Evolutionary conservation across 306 rosid species (phyloP).

Genomic region (Vigna hirtella): DNA sequence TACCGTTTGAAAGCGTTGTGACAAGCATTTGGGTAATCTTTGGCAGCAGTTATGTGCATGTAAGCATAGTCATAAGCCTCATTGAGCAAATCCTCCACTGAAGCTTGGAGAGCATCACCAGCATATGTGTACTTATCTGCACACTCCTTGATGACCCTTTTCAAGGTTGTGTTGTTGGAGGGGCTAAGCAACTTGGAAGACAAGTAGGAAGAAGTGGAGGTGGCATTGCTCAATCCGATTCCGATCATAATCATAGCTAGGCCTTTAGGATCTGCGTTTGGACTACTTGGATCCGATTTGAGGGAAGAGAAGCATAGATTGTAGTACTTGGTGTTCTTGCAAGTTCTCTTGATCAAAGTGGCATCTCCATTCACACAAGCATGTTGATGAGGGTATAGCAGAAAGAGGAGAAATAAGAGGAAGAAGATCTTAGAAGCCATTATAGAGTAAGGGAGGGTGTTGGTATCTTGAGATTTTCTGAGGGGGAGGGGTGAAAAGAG

Average conservation of each 20-base stretch:
- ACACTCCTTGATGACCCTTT: slow-evolving; percentile 72
- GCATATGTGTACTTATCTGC: slow-evolving; percentile 72
- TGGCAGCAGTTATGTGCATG: slow-evolving; percentile 75
- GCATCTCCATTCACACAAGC: slow-evolving; percentile 55
- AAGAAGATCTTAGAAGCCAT: slow-evolving; percentile 51
- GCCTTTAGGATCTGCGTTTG: slow-evolving; percentile 70
- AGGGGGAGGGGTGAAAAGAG: slow-evolving; percentile 30
- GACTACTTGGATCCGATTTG: slow-evolving; percentile 69
- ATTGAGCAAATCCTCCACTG: slow-evolving; percentile 57
- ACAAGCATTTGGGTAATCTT: slow-evolving; percentile 87
- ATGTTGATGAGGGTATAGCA: slow-evolving; percentile 25
- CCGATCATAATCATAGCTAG: slow-evolving; percentile 72
- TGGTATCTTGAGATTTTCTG: slow-evolving; percentile 1
- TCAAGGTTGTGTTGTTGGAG: slow-evolving; percentile 44
- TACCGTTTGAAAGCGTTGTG: slow-evolving; percentile 67
- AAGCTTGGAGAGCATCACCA: slow-evolving; percentile 69
- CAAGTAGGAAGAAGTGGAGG: slow-evolving; percentile 74
- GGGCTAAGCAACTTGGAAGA: slow-evolving; percentile 60
- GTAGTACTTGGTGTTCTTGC: slow-evolving; percentile 76
- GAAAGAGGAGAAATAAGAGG: slow-evolving; percentile 47
- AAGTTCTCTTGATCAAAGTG: slow-evolving; percentile 69
- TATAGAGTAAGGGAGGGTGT: not conserved
- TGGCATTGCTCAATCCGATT: slow-evolving; percentile 70
- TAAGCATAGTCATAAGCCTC: slow-evolving; percentile 84
- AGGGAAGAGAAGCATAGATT: slow-evolving; percentile 75